A percentile compares a stretch with the other conserved stretches of the same genome.
phyloP scores from a whole-genome alignment of 352 stramenopile genomes.

The Thraustotheca clavata region DNA sequence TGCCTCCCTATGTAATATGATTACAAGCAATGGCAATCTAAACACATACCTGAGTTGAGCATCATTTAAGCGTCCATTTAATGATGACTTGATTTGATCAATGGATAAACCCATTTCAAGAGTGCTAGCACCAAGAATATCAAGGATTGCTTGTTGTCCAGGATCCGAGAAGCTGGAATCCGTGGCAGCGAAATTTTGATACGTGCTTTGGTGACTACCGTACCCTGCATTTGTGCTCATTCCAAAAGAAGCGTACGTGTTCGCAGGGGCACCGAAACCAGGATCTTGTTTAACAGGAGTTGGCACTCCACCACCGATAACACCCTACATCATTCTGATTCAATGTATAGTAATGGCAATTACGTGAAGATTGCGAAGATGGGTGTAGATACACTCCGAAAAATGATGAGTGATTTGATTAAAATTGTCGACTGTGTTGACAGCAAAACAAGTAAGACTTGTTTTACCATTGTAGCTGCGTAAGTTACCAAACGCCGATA shows the following conservation, averaged over 20 bases:
- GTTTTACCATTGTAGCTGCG: slow-evolving; percentile 86
- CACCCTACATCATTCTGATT: not conserved
- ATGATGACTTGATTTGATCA: slow-evolving; percentile 60
- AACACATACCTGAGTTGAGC: slow-evolving; percentile 33
- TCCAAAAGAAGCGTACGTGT: slow-evolving; percentile 9
- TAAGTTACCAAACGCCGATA: slow-evolving; percentile 87
- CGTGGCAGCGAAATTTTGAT: slow-evolving; percentile 48
- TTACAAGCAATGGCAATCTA: not conserved
- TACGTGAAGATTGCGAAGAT: slow-evolving; percentile 61
- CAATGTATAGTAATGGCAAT: not conserved
- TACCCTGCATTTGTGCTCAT: not conserved
- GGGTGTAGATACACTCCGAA: slow-evolving; percentile 88
- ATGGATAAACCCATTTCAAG: slow-evolving; percentile 70
- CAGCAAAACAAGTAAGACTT: slow-evolving; percentile 79
- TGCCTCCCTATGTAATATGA: slow-evolving; percentile 28
- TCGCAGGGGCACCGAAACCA: not conserved
- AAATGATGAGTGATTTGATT: slow-evolving; percentile 97
- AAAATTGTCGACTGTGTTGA: slow-evolving; percentile 78
- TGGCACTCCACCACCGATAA: not conserved
- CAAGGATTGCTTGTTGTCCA: slow-evolving; percentile 70
- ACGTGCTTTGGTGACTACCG: slow-evolving; percentile 1
- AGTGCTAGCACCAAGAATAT: slow-evolving; percentile 59
- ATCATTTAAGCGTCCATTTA: slow-evolving; percentile 60
- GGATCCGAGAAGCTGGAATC: slow-evolving; percentile 59
- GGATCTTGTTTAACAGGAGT: not conserved